Percentiles rank a stretch among this genome's conserved stretches.
Evolutionary conservation across 2,329 filamentous ascomycete species (phyloP).

Genomic region (Myriosclerotinia scirpicola): DNA sequence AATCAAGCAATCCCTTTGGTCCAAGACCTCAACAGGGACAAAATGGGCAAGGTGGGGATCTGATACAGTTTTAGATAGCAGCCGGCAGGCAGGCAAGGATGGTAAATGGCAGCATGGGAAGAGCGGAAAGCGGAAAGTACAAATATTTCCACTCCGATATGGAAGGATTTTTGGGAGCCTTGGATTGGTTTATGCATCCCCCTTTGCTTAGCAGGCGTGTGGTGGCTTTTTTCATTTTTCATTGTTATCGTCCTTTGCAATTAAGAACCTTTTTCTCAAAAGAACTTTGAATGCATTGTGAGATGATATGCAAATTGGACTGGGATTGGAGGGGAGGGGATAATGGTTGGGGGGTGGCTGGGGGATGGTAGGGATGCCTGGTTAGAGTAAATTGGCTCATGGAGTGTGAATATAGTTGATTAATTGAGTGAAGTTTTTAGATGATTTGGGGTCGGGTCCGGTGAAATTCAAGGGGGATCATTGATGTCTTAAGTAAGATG

Average conservation of each 20-base stretch:
- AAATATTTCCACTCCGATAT: conserved; percentile 24
- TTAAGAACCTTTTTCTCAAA: conserved; percentile 10
- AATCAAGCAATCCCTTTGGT: conserved; percentile 57
- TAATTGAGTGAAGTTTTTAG: neutral
- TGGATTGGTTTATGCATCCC: conserved; percentile 18
- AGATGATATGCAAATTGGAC: conserved; percentile 25
- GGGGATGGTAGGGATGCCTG: conserved; percentile 19
- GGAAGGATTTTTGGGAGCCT: conserved; percentile 13
- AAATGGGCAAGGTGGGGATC: conserved; percentile 39
- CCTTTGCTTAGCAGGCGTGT: conserved; percentile 18
- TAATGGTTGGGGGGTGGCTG: conserved; percentile 4
- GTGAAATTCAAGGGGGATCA: neutral
- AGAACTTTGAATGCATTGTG: conserved; percentile 24
- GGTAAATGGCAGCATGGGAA: neutral
- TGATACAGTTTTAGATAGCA: conserved; percentile 39
- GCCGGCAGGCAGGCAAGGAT: neutral
- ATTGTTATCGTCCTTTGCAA: conserved; percentile 18
- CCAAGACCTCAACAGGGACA: conserved; percentile 51
- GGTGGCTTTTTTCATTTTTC: conserved; percentile 20
- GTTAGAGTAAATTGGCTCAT: conserved; percentile 18
- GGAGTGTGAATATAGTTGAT: conserved; percentile 14
- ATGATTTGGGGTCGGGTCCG: neutral
- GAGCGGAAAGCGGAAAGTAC: conserved; percentile 19
- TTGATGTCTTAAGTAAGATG: neutral
- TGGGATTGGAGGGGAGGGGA: neutral